Evolutionary conservation across 1,139 yeast genomes (phyloP).

Genomic region (Hyphopichia pseudoburtonii): DNA sequence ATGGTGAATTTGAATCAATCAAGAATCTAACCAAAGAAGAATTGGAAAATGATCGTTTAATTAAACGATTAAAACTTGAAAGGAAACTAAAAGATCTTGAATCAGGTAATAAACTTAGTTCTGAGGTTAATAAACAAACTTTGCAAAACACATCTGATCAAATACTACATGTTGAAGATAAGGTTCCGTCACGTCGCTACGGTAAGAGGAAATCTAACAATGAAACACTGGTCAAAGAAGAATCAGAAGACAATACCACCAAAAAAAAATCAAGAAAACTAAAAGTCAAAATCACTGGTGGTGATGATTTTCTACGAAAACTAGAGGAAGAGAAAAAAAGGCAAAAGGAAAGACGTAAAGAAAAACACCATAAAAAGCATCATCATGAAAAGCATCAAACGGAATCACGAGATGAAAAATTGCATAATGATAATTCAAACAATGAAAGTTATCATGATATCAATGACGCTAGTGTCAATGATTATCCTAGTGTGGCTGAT

Average conservation of each 20-base stretch:
- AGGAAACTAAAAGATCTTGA: conserved; percentile 8
- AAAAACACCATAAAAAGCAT: not conserved
- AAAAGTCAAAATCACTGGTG: not conserved
- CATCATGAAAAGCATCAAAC: not conserved
- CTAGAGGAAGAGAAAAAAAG: conserved; percentile 1
- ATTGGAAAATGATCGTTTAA: conserved; percentile 17
- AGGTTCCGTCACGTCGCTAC: not conserved
- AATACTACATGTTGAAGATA: not conserved
- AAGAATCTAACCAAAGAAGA: conserved; percentile 22
- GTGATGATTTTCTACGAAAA: not conserved
- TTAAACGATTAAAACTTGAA: conserved; percentile 15
- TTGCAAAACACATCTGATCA: too few relatives aligned
- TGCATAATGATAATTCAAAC: not conserved
- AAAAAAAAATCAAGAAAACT: not conserved
- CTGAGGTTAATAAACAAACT: not conserved
- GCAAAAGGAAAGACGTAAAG: not conserved
- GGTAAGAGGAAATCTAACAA: not conserved
- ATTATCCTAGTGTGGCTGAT: too few relatives aligned
- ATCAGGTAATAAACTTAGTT: not conserved
- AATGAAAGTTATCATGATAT: too few relatives aligned
- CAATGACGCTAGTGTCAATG: too few relatives aligned
- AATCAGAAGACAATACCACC: not conserved
- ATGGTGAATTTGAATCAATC: conserved; percentile 30
- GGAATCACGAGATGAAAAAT: not conserved
- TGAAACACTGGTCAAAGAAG: not conserved